Evolutionary conservation across 306 rosid genomes (phyloP), one percentile per base, ranked within the genome.

Genomic region (Boehmeria nivea): DNA sequence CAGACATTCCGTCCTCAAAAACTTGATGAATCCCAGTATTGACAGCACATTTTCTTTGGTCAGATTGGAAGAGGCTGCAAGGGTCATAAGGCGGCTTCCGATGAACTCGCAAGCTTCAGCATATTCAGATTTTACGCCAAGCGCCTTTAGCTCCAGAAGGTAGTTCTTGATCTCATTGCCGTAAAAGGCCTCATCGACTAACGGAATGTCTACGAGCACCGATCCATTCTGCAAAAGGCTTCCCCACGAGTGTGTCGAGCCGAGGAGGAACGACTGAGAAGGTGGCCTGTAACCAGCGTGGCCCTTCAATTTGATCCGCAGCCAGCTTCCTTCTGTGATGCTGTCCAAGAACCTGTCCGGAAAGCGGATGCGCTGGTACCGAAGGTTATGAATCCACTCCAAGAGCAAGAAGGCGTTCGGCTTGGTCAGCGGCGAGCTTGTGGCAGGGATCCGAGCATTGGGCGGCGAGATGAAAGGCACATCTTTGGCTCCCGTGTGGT

Each of bases 91-190:
- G 55, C 73, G 78, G 4, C 61, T 59, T 20, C 93, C 93, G 31
- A 89, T 76, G 70, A 69, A 83, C 7, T 23, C 10, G 57, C 94
- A 76, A 3, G 91, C 95, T 77, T 89, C 83, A 16, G 54, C 74
- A 43, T 56, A 81, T 6, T 78, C 80, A 54, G 74, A 72, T 89
- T 76, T 83, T 54, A 89, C 93, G 31, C 97, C 97, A 58, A 83
- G 9, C 38, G 61, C 62, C 47, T 74, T 78, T 24, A 88, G 72
- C 77, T 80, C 97, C 27, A 74, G 87, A 63, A 60, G 19, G 50
- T 83, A 83, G 12, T 39, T 58, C 4, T 43, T 64, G 60, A 89
- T 64, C 56, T 6, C 21, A 3, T 57, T n/a, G 11, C 77, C 95
- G 50, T 89, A 89, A 67, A 64, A 81, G 4, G 8, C 52, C 26